Conservation (phyloP, 2,329 filamentous ascomycete species). For the Talaromyces sp. region DNA sequence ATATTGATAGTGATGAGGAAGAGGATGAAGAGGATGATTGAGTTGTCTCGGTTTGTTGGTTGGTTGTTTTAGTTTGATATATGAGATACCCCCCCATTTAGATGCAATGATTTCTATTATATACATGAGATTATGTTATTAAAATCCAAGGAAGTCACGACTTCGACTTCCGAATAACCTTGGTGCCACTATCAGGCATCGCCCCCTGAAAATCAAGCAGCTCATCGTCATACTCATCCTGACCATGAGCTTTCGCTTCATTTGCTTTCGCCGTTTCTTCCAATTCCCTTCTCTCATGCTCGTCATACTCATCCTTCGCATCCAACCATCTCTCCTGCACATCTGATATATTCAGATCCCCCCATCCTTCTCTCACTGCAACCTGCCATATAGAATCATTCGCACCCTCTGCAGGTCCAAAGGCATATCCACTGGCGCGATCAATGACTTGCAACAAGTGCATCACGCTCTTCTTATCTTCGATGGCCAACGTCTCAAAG, state of each 20-base stretch:
- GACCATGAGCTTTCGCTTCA: slow-evolving; percentile 30
- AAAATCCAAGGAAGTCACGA: neutral
- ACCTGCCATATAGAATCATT: slow-evolving; percentile 98
- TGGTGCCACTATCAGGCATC: slow-evolving; percentile 61
- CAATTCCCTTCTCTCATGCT: slow-evolving; percentile 66
- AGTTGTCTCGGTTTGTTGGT: neutral
- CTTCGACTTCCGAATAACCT: slow-evolving; percentile 57
- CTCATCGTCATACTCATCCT: slow-evolving; percentile 34
- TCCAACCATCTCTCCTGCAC: slow-evolving; percentile 97
- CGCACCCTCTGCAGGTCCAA: slow-evolving; percentile 81
- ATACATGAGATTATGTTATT: neutral
- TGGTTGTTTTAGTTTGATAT: slow-evolving; percentile 12
- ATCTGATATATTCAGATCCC: slow-evolving; percentile 74
- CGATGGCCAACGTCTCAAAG: slow-evolving; percentile 90
- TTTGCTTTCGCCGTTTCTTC: slow-evolving; percentile 64
- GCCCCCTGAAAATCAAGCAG: slow-evolving; percentile 28
- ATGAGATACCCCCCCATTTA: slow-evolving; percentile 8
- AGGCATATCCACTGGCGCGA: slow-evolving; percentile 85
- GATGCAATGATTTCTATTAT: neutral
- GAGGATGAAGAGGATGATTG: slow-evolving; percentile 7
- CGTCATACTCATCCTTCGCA: slow-evolving; percentile 80
- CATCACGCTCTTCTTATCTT: slow-evolving; percentile 98
- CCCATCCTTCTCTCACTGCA: slow-evolving; percentile 69
- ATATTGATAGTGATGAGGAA: slow-evolving; percentile 11
- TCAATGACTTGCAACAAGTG: slow-evolving; percentile 83